phyloP scores from a whole-genome alignment of 129 eudicot species.

The Escallonia rubra region DNA sequence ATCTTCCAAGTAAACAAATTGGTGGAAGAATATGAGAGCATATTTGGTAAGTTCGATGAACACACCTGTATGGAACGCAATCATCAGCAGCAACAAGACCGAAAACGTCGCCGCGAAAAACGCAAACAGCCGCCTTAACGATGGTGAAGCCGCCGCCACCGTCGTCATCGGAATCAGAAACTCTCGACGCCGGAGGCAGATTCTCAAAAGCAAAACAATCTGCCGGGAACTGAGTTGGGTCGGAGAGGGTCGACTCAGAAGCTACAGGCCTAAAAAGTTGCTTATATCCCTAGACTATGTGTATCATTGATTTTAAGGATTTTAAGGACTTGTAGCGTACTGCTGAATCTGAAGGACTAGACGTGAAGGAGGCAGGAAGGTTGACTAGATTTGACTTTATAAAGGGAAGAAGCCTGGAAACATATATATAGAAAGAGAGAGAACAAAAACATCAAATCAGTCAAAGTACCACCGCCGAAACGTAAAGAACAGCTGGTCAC shows the following conservation, averaged over 20 bases:
- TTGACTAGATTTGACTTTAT: not conserved
- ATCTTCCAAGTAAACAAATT: not conserved
- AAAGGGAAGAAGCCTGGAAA: too few relatives aligned
- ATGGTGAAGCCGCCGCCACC: conserved; percentile 12
- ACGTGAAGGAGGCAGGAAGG: not conserved
- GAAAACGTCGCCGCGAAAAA: conserved; percentile 22
- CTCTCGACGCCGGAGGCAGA: conserved; percentile 23
- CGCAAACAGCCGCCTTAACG: conserved; percentile 23
- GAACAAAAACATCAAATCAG: not conserved
- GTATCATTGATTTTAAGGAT: not conserved
- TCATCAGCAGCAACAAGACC: conserved; percentile 27
- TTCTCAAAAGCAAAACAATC: not conserved
- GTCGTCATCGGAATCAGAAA: conserved; percentile 24
- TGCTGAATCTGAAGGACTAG: conserved; percentile 1
- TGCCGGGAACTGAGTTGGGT: conserved; percentile 4
- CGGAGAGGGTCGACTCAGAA: conserved; percentile 10
- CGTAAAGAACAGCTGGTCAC: not conserved
- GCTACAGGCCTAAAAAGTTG: not conserved
- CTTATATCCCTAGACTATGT: not conserved
- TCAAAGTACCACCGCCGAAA: not conserved
- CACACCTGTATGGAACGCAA: conserved; percentile 37
- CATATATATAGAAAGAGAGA: too few relatives aligned
- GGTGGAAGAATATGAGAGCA: conserved; percentile 11
- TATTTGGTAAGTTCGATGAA: conserved; percentile 20
- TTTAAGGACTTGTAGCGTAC: not conserved